Evolutionary conservation across 1,284 basidiomycete species (phyloP).

Genomic region (Rhodotorula sp.): DNA sequence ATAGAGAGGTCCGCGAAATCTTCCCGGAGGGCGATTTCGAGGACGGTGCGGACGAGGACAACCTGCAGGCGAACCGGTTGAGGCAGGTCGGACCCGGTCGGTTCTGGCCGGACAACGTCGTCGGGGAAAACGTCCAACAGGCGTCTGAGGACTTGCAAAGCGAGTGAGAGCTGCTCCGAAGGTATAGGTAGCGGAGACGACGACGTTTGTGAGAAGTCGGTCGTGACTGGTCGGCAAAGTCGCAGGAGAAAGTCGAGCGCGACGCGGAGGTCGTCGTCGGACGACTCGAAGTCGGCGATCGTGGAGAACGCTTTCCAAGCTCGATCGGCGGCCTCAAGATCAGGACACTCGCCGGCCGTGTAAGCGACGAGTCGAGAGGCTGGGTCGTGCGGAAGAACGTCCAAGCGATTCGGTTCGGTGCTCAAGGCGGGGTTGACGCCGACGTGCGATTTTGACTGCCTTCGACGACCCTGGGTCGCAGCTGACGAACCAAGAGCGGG

Average conservation of each 20-base stretch:
- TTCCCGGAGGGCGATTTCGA: constrained; percentile 1
- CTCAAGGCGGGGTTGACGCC: too few relatives aligned
- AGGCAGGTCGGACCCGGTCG: not conserved
- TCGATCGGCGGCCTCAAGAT: not conserved
- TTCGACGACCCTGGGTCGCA: not conserved
- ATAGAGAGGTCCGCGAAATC: not conserved
- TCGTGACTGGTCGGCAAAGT: not conserved
- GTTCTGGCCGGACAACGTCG: constrained; percentile 10
- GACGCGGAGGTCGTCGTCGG: not conserved
- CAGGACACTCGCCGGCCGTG: too few relatives aligned
- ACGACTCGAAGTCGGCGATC: not conserved
- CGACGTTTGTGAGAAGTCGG: not conserved
- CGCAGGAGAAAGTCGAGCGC: constrained; percentile 12
- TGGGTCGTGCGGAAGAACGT: too few relatives aligned
- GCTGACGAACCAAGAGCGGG: too few relatives aligned
- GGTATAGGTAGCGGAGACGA: not conserved
- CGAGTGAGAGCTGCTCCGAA: constrained; percentile 4
- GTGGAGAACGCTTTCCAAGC: not conserved
- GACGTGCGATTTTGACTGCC: not conserved
- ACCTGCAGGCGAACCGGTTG: not conserved
- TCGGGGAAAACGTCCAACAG: constrained; percentile 19
- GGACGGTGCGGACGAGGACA: constrained; percentile 19
- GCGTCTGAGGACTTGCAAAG: not conserved
- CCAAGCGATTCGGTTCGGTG: not conserved
- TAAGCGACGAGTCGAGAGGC: not conserved